Evolutionary conservation across 139 green algal species (phyloP).

Genomic region (Tetraselmis chui): DNA sequence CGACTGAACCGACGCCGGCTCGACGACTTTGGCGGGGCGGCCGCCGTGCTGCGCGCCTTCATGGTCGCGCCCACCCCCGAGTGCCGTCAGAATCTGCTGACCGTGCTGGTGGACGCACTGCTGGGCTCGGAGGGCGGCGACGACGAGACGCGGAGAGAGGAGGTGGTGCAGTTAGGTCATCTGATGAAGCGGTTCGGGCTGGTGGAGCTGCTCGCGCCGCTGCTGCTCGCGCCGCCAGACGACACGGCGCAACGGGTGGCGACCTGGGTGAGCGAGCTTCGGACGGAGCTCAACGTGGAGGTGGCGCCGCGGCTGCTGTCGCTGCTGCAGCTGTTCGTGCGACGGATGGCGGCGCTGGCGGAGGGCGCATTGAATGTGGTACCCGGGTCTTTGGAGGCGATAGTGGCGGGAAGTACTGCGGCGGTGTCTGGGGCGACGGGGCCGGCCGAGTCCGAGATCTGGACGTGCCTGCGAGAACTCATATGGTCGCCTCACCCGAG

Average conservation of each 20-base stretch:
- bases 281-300: background rate
- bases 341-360: background rate
- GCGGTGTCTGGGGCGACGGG: background rate
- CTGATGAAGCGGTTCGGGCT: background rate
- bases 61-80: slow-evolving; percentile 16
- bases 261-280: background rate
- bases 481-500: background rate
- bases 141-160: background rate
- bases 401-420: background rate
- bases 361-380: background rate
- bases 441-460: background rate
- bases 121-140: slow-evolving; percentile 12
- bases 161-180: background rate
- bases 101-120: slow-evolving; percentile 16
- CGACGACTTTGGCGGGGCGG: slow-evolving; percentile 31
- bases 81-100: slow-evolving; percentile 6
- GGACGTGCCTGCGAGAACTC: background rate
- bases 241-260: no score
- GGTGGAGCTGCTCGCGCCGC: background rate
- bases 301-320: background rate
- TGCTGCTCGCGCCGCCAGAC: background rate
- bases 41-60: slow-evolving; percentile 27
- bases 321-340: background rate
- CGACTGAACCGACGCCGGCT: slow-evolving; percentile 21
- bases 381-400: background rate